phyloP scores from a whole-genome alignment of 306 rosid species.

The Heteromeles arbutifolia region DNA sequence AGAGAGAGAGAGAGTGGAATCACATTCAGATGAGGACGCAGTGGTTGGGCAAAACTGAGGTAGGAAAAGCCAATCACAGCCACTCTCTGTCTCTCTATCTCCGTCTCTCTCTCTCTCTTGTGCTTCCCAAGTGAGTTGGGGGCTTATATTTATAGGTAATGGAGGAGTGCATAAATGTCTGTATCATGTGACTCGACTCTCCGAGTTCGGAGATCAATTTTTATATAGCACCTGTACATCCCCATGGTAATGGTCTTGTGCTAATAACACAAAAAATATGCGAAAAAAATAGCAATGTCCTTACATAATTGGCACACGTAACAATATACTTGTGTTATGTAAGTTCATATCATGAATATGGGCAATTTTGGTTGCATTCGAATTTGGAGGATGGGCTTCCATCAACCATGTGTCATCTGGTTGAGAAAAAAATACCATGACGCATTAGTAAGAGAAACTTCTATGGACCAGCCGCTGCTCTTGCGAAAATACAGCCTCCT shows the following conservation, averaged over 20 bases:
- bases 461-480: too few species aligned
- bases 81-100: background rate
- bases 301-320: too few species aligned
- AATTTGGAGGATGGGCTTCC: background rate
- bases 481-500: too few species aligned
- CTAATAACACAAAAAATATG: too few species aligned
- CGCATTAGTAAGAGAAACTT: too few species aligned
- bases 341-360: accelerated
- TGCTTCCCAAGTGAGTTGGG: background rate
- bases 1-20: background rate
- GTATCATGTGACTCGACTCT: background rate
- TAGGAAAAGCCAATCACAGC: background rate
- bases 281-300: too few species aligned
- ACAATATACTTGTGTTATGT: too few species aligned
- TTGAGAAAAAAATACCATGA: too few species aligned
- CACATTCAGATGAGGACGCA: slow-evolving; percentile 6
- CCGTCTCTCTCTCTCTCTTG: background rate
- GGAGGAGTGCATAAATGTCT: background rate
- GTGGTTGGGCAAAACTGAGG: background rate
- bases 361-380: background rate
- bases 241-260: too few species aligned
- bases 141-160: background rate
- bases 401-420: background rate
- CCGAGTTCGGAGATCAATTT: too few species aligned
- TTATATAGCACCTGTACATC: too few species aligned